phyloP scores from a whole-genome alignment of 2,329 filamentous ascomycete genomes.

The Chrysosporium keratinophilum region DNA sequence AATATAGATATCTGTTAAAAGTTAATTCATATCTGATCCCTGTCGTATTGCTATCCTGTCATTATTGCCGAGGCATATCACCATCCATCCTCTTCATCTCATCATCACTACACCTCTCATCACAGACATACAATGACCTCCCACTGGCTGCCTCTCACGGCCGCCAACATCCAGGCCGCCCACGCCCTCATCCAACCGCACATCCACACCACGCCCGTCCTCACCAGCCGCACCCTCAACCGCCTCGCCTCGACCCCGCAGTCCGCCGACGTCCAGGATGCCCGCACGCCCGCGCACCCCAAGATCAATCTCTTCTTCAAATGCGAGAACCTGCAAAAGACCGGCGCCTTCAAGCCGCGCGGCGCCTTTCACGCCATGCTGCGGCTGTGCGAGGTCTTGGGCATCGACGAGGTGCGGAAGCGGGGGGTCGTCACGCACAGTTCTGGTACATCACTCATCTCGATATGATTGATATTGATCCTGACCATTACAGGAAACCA shows the following conservation, averaged over 20 bases:
- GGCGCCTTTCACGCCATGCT: slow-evolving; percentile 82
- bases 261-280: slow-evolving; percentile 48
- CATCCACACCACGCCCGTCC: slow-evolving; percentile 73
- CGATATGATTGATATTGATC: background rate
- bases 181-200: slow-evolving; percentile 61
- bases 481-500: slow-evolving; percentile 60
- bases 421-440: slow-evolving; percentile 83
- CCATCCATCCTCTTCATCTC: background rate
- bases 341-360: slow-evolving; percentile 85
- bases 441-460: slow-evolving; percentile 49
- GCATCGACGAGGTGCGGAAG: slow-evolving; percentile 49
- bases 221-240: slow-evolving; percentile 68
- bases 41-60: too few relatives aligned
- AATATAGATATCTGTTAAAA: slow-evolving; percentile 6
- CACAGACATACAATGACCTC: slow-evolving; percentile 30
- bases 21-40: background rate
- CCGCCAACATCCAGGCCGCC: slow-evolving; percentile 60
- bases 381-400: slow-evolving; percentile 53
- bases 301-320: slow-evolving; percentile 78
- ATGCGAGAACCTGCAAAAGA: slow-evolving; percentile 82
- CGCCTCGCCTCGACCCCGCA: slow-evolving; percentile 63
- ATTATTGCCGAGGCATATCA: background rate
- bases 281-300: slow-evolving; percentile 51
- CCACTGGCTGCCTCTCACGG: slow-evolving; percentile 53
- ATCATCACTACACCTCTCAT: background rate